These are phyloP conservation scores for Xanthoconium stramineum DNA, from an alignment of 768 basidiomycete species.

Conservation along the genomic window DNA sequence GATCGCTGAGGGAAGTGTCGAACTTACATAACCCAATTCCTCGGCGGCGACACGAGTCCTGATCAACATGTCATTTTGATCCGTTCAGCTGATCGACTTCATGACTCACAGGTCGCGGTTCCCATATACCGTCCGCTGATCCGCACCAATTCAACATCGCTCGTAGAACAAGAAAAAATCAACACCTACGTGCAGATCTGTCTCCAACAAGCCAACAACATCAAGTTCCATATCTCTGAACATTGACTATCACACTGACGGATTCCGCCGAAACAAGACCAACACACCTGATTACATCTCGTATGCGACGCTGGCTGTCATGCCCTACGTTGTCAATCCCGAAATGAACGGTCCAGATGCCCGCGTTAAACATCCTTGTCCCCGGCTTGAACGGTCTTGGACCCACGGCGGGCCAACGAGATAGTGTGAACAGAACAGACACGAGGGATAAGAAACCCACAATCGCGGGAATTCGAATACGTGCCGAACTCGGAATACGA, in stretches of 20 bases:
- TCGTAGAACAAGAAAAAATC: background rate
- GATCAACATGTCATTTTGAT: conserved; percentile 1
- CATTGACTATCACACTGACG: background rate
- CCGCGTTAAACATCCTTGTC: conserved; percentile 69
- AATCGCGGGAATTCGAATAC: conserved; percentile 30
- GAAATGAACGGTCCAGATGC: conserved; percentile 93
- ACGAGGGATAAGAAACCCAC: conserved; percentile 41
- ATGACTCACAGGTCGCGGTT: conserved; percentile 73
- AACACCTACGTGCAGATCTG: conserved; percentile 71
- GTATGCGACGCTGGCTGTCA: conserved; percentile 34
- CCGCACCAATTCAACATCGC: background rate
- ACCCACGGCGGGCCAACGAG: conserved; percentile 46
- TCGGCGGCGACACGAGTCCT: conserved; percentile 76
- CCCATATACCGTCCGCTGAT: conserved; percentile 70
- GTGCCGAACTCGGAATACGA: conserved; percentile 18
- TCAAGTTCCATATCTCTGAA: conserved; percentile 79
- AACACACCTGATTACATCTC: conserved; percentile 56
- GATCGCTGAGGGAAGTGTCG: background rate
- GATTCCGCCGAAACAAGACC: background rate
- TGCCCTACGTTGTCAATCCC: conserved; percentile 48
- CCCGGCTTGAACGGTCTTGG: conserved; percentile 61
- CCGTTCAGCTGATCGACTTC: background rate
- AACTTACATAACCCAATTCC: conserved; percentile 77
- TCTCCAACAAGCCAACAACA: conserved; percentile 81
- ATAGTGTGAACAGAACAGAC: conserved; percentile 53